These are phyloP conservation scores for Verticillium dahliae DNA, from an alignment of 2,329 filamentous ascomycete species.

Conservation along the genomic window DNA sequence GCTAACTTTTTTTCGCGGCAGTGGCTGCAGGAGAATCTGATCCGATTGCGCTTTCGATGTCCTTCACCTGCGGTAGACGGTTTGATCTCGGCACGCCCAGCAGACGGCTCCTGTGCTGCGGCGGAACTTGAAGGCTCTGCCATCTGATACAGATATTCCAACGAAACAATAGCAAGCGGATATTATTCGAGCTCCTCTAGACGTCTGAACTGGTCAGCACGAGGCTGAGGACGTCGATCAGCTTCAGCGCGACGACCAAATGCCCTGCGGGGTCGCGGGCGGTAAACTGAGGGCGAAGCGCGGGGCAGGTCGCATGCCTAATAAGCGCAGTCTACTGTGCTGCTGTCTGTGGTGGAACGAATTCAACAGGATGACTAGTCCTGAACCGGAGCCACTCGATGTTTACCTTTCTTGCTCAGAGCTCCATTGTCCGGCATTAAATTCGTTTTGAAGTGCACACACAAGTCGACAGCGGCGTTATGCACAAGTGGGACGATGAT, in stretches of 20 bases:
- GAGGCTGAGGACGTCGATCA: background rate
- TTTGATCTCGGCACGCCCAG: background rate
- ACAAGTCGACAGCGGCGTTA: too few species aligned
- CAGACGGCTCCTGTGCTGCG: background rate
- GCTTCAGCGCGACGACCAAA: background rate
- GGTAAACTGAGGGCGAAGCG: background rate
- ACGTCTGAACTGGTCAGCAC: background rate
- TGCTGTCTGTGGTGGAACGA: background rate
- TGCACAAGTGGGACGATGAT: too few species aligned
- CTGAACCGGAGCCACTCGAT: background rate
- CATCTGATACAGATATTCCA: background rate
- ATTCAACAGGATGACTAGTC: background rate
- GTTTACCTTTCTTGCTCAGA: background rate
- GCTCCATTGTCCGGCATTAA: too few species aligned
- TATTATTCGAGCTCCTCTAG: background rate
- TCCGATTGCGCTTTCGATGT: slow-evolving; percentile 21
- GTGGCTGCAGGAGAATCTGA: slow-evolving; percentile 23
- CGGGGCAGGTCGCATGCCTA: background rate
- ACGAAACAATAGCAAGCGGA: background rate
- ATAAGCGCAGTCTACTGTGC: background rate
- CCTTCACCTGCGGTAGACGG: slow-evolving; percentile 5
- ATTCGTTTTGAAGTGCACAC: too few species aligned
- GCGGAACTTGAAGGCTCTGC: background rate
- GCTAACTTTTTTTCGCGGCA: slow-evolving; percentile 27
- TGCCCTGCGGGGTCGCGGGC: background rate